Base-by-base conservation (phyloP, 2,329 filamentous ascomycete species). In the Phialocephala sp. region DNA sequence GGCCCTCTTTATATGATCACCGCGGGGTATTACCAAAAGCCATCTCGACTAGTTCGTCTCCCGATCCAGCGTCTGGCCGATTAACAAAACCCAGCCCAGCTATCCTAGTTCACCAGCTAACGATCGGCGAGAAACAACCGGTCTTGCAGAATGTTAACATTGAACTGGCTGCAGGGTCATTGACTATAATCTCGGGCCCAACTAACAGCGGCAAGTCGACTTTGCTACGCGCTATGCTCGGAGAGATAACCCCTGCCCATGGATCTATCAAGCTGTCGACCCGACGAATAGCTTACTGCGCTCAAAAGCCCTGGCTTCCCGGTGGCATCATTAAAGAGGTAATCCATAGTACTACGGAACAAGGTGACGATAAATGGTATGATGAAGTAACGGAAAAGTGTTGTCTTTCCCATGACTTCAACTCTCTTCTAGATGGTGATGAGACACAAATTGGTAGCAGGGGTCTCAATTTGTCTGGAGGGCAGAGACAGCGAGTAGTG, bases 381-480 rank as follows among this genome's bases (percentile, higher is more conserved):
- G 37, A 68, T 11, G 62, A 66, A 27, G 75, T 79, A 0, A 32
- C 77, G 1, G 69, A 63, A 69, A 70, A 41, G 11, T 69, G 69
- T 35, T 56, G 63, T 43, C 71, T 78, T 2, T 59, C 41, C 0
- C 39, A 65, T 2, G 76, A 78, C 62, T 60, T 78, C 1, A 43
- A 66, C 1, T 15, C 60, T 0, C 65, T 82, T 22, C 72, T 77
- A 1, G 68, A 75, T 15, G 76, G 77, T 6, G 79, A 80, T 47
- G 63, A 75, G 6, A 80, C 79, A 0, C 65, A 75, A 18, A 76
- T 82, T 59, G 80, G 81, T 1, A 78, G 76, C 11, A 75, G 76
- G 11, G 81, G 81, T 4, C 72, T 80, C 2, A 77, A 77, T 1
- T 68, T 83, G 1, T 82, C 80, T 39, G 80, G 81, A 35, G 81